Evolutionary conservation across 2,329 filamentous ascomycete species (phyloP).

Genomic region (Arthroderma sp.): DNA sequence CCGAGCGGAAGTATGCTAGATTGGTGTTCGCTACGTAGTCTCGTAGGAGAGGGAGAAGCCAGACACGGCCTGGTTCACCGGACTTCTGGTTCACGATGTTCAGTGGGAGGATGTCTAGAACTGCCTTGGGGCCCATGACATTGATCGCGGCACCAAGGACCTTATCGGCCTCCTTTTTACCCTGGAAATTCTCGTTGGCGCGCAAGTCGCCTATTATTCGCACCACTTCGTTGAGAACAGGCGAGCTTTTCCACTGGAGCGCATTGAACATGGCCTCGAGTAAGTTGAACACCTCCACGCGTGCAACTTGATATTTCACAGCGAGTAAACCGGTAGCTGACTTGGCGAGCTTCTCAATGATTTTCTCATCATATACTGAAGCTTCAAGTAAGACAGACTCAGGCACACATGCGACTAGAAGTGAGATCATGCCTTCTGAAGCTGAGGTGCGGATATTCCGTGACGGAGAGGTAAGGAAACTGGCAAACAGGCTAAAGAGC

Average conservation of each 20-base stretch:
- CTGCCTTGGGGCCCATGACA: conserved; percentile 78
- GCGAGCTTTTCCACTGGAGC: conserved; percentile 71
- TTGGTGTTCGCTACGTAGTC: conserved; percentile 84
- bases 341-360: conserved; percentile 64
- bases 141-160: conserved; percentile 78
- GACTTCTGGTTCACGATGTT: conserved; percentile 69
- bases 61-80: conserved; percentile 74
- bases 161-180: conserved; percentile 88
- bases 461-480: conserved; percentile 73
- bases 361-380: conserved; percentile 85
- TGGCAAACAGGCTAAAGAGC: conserved; percentile 65
- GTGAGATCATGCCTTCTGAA: conserved; percentile 87
- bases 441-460: conserved; percentile 91
- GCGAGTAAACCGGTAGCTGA: conserved; percentile 63
- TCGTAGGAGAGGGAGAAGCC: conserved; percentile 84
- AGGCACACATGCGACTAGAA: conserved; percentile 82
- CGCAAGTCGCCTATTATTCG: conserved; percentile 76
- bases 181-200: conserved; percentile 73
- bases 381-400: conserved; percentile 72
- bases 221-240: conserved; percentile 63
- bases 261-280: conserved; percentile 77
- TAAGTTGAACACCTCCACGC: conserved; percentile 88
- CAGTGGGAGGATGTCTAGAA: conserved; percentile 70
- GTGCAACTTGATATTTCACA: conserved; percentile 85
- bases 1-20: conserved; percentile 68